These are phyloP conservation scores for Halenospora varia DNA, from an alignment of 495 filamentous ascomycete species.

Conservation along the genomic window DNA sequence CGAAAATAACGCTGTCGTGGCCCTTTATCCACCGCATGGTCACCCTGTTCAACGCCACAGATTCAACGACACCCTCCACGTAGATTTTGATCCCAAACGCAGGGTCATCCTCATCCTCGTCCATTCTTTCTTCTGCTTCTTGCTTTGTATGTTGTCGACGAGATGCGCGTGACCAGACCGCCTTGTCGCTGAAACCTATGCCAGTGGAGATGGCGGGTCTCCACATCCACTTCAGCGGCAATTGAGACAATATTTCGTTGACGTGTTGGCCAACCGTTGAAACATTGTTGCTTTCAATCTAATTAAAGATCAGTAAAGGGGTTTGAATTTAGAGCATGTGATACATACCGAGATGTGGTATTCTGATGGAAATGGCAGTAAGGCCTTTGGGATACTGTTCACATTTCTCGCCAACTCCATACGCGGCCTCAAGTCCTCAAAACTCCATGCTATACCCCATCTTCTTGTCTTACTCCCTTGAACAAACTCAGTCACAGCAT, in stretches of 20 bases:
- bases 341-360: constrained; percentile 41
- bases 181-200: constrained; percentile 52
- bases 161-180: constrained; percentile 72
- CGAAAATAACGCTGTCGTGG: constrained; percentile 69
- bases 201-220: constrained; percentile 37
- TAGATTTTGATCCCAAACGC: constrained; percentile 45
- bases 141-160: constrained; percentile 38
- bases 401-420: constrained; percentile 55
- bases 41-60: constrained; percentile 24
- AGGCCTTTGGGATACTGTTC: constrained; percentile 49
- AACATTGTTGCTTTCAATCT: constrained; percentile 10
- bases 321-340: not conserved
- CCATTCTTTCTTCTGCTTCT: constrained; percentile 7
- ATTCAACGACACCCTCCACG: constrained; percentile 3
- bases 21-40: constrained; percentile 73
- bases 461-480: constrained; percentile 77
- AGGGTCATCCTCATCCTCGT: constrained; percentile 27
- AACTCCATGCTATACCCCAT: constrained; percentile 91
- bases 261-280: constrained; percentile 27
- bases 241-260: constrained; percentile 34
- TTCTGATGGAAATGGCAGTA: constrained; percentile 56
- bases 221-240: constrained; percentile 53
- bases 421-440: constrained; percentile 59
- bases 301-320: not conserved
- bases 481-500: constrained; percentile 74